Conservation (phyloP, 73 alveolate genomes). For the Uronychia setigera region DNA sequence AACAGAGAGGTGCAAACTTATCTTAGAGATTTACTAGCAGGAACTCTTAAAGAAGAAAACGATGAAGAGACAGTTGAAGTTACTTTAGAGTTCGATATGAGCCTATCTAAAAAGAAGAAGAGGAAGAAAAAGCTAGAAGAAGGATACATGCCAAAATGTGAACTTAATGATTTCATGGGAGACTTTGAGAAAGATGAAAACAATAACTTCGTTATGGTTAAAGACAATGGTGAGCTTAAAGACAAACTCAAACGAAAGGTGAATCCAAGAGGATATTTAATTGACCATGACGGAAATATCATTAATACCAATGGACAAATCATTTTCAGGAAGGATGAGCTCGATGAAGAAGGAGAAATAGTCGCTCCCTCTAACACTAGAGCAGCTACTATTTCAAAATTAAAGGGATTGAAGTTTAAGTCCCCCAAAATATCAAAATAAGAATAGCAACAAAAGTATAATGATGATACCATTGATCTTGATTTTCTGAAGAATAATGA, state of each 20-base stretch:
- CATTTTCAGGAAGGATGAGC: constrained; percentile 57
- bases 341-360: constrained; percentile 59
- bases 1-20: constrained; percentile 18
- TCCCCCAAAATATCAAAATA: neutral
- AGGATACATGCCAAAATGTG: constrained; percentile 64
- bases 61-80: constrained; percentile 12
- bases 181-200: constrained; percentile 67
- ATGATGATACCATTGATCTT: neutral
- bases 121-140: constrained; percentile 49
- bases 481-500: neutral
- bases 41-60: constrained; percentile 7
- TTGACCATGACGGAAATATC: constrained; percentile 57
- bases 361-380: constrained; percentile 43
- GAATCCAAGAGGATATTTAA: constrained; percentile 62
- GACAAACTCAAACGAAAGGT: constrained; percentile 64
- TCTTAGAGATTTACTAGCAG: constrained; percentile 24
- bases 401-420: neutral
- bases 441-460: neutral
- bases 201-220: constrained; percentile 55
- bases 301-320: constrained; percentile 44
- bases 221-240: constrained; percentile 47
- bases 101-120: neutral
- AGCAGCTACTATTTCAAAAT: neutral
- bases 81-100: constrained; percentile 16
- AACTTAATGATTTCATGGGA: constrained; percentile 66